phyloP scores from a whole-genome alignment of 768 basidiomycete genomes.

The Lactifluus pinguis region DNA sequence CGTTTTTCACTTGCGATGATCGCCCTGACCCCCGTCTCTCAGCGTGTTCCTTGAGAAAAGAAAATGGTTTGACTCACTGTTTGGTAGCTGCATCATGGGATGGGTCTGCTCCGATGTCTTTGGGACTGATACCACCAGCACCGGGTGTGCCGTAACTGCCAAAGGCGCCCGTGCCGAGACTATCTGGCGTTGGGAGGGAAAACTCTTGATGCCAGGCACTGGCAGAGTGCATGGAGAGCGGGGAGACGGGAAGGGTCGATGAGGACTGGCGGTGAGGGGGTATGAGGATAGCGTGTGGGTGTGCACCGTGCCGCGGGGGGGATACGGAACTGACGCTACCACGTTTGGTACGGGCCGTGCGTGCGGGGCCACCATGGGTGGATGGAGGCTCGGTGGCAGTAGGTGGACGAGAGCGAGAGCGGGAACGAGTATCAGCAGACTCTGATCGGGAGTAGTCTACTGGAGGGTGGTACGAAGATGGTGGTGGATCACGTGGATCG shows the following conservation, averaged over 20 bases:
- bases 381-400: constrained; percentile 26
- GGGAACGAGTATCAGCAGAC: constrained; percentile 21
- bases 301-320: constrained; percentile 35
- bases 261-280: constrained; percentile 30
- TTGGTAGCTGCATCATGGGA: constrained; percentile 28
- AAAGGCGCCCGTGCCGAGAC: constrained; percentile 12
- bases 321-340: constrained; percentile 50
- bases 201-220: constrained; percentile 17
- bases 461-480: constrained; percentile 25
- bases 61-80: constrained; percentile 28
- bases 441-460: constrained; percentile 20
- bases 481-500: constrained; percentile 24
- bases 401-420: constrained; percentile 39
- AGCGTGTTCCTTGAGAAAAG: not conserved
- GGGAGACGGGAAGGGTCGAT: constrained; percentile 23
- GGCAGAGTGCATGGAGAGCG: constrained; percentile 22
- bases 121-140: constrained; percentile 27
- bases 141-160: constrained; percentile 17
- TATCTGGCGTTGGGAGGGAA: constrained; percentile 28
- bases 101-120: constrained; percentile 25
- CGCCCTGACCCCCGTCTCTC: constrained; percentile 26
- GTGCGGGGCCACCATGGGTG: constrained; percentile 33
- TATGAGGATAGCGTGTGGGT: constrained; percentile 63
- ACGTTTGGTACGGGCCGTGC: constrained; percentile 39
- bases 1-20: constrained; percentile 74